phyloP scores from a whole-genome alignment of 495 filamentous ascomycete genomes.

The Penicillium mononematosum region DNA sequence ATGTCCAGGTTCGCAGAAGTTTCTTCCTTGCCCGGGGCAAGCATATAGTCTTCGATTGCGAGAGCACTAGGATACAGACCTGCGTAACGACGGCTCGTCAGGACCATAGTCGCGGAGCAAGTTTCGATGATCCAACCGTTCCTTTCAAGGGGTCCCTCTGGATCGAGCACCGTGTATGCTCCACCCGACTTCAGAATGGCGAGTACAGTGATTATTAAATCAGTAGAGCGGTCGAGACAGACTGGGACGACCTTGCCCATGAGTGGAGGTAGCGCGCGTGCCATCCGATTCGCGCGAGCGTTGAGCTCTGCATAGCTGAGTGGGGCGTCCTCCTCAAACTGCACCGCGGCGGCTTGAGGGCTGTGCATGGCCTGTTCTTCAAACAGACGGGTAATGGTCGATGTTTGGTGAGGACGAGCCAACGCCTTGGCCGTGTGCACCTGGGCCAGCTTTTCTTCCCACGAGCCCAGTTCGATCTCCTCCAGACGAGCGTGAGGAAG shows the following conservation, averaged over 20 bases:
- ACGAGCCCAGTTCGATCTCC: conserved; percentile 1
- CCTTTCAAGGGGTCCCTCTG: conserved; percentile 41
- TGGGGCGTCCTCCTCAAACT: conserved; percentile 12
- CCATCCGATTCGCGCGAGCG: background rate
- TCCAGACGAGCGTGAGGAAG: conserved; percentile 2
- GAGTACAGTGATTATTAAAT: conserved; percentile 38
- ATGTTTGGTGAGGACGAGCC: background rate
- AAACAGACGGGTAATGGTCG: conserved; percentile 5
- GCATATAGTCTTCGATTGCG: background rate
- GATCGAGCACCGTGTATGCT: conserved; percentile 46
- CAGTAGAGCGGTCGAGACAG: conserved; percentile 45
- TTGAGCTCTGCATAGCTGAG: conserved; percentile 11
- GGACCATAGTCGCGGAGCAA: conserved; percentile 13
- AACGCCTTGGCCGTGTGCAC: conserved; percentile 3
- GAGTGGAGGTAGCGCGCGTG: background rate
- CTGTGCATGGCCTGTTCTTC: conserved; percentile 3
- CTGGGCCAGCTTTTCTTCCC: conserved; percentile 4
- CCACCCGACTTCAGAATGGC: conserved; percentile 50
- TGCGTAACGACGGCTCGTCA: background rate
- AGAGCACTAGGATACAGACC: background rate
- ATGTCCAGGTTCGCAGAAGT: background rate
- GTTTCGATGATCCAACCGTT: conserved; percentile 13
- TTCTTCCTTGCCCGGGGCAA: background rate
- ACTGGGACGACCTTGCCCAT: conserved; percentile 35
- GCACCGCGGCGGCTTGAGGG: conserved; percentile 7